These are phyloP conservation scores for Aspergillus calidoustus DNA, from an alignment of 2,329 filamentous ascomycete species.

Conservation along the genomic window DNA sequence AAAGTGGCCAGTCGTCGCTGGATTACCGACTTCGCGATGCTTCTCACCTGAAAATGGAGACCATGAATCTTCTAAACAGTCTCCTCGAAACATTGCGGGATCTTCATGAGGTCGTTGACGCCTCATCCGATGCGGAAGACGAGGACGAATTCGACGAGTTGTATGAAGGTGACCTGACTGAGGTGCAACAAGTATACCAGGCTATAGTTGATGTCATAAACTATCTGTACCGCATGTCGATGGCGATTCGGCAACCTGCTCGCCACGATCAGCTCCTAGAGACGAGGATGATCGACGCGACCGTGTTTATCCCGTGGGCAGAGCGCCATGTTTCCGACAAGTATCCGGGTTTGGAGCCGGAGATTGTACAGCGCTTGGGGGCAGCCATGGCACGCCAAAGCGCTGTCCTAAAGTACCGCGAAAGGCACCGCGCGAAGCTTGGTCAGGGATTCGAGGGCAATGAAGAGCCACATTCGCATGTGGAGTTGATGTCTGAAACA, in stretches of 20 bases:
- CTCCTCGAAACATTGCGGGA: neutral
- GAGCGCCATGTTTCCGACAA: conserved; percentile 5
- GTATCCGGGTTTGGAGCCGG: conserved; percentile 1
- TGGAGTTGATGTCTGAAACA: no score
- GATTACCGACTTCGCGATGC: conserved; percentile 38
- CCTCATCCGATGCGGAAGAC: no score
- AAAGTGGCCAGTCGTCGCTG: conserved; percentile 32
- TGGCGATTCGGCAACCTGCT: conserved; percentile 3
- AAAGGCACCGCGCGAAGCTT: conserved; percentile 42
- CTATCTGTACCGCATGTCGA: conserved; percentile 6
- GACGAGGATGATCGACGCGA: neutral
- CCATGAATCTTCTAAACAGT: neutral
- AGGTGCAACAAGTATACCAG: neutral
- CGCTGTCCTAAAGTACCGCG: conserved; percentile 45
- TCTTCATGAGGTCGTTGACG: neutral
- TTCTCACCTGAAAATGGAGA: conserved; percentile 23
- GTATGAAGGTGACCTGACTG: neutral
- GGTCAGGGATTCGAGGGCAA: conserved; percentile 19
- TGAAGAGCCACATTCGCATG: no score
- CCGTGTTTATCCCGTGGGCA: neutral
- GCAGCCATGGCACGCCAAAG: conserved; percentile 40
- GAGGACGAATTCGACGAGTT: no score
- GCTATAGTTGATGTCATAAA: neutral
- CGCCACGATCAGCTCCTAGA: conserved; percentile 4
- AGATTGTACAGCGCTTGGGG: conserved; percentile 34